Base-by-base conservation (phyloP, 2,329 filamentous ascomycete species). In the Colletotrichum endophyticum region DNA sequence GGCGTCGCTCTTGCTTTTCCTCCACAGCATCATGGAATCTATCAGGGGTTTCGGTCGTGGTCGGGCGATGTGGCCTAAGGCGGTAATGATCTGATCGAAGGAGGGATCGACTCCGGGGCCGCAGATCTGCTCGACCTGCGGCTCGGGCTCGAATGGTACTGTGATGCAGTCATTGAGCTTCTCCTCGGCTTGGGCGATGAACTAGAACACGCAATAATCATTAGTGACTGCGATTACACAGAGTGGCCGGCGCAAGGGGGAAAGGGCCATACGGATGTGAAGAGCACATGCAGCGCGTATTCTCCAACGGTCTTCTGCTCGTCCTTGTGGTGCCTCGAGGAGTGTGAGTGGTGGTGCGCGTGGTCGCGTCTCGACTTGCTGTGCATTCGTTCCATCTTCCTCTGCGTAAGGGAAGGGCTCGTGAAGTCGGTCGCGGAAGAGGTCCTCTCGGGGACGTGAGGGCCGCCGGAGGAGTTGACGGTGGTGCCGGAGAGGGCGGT, bases 11-110 rank as follows among this genome's bases (percentile, higher is more conserved):
- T 99, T 99, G 79, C 92, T 95, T 85, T 98, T 99, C 72, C 97
- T 93, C 97, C 97, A 99, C 36, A 98, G 91, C 95, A 99, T 99
- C 84, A 99, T 96, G 25, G 95, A 96, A 84, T 99, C 97, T 81
- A 99, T 98, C 68, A 99, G 87, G 7, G 96, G 95, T 83, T 98
- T 99, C 7, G 98, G 98, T 82, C 98, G 98, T 79, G 96, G 94
- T 75, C 95, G 95, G 70, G 96, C 95, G 81, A 99, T 98, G 83
- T 99, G 96, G 5, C 97, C 97, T 53, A 99, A 89, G 19, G 98
- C 97, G 32, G 94, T 93, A 78, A 99, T 98, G 81, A 98, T 92
- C 85, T 99, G 96, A 84, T 99, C 97, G 83, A 99, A 99, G 13
- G 92, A 92, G 3, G 94, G 91, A 83, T 99, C 97, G 56, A 95